These are phyloP conservation scores for Lipomyces spencermartinsiae DNA, from an alignment of 805 yeast genomes.

Conservation along the genomic window DNA sequence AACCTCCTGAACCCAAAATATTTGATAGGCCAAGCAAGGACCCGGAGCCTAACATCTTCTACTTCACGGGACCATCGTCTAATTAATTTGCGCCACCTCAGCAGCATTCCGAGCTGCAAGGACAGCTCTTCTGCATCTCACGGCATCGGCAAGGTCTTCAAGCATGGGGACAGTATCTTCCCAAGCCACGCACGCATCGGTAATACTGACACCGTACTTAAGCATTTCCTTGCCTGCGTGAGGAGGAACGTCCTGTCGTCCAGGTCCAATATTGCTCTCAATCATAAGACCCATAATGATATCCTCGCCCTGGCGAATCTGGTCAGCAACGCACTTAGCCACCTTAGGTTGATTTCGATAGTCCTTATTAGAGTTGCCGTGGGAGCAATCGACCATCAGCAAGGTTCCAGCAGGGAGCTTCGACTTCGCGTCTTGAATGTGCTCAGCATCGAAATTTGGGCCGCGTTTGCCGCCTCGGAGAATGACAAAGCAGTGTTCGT, in stretches of 20 bases:
- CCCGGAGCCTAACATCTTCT: not conserved
- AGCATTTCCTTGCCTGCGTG: constrained; percentile 61
- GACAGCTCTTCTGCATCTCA: constrained; percentile 61
- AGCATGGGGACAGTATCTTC: constrained; percentile 85
- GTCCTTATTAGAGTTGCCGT: constrained; percentile 95
- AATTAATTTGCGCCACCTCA: not conserved
- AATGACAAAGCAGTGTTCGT: constrained; percentile 90
- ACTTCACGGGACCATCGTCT: not conserved
- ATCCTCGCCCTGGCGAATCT: constrained; percentile 80
- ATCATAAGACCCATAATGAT: constrained; percentile 92
- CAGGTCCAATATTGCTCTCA: constrained; percentile 90
- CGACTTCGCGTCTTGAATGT: constrained; percentile 76
- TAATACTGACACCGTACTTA: constrained; percentile 93
- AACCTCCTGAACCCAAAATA: not conserved
- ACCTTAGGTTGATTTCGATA: constrained; percentile 95
- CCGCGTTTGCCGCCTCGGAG: constrained; percentile 95
- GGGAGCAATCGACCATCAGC: constrained; percentile 95
- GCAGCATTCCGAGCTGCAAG: constrained; percentile 18
- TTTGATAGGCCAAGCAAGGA: not conserved
- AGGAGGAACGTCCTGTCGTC: constrained; percentile 82
- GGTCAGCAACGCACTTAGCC: constrained; percentile 79
- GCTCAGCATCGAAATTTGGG: constrained; percentile 85
- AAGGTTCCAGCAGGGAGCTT: constrained; percentile 59
- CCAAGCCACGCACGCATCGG: constrained; percentile 96
- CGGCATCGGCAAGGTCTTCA: constrained; percentile 79